phyloP scores from a whole-genome alignment of 108 stramenopile species.

The Nitzschia sp. region DNA sequence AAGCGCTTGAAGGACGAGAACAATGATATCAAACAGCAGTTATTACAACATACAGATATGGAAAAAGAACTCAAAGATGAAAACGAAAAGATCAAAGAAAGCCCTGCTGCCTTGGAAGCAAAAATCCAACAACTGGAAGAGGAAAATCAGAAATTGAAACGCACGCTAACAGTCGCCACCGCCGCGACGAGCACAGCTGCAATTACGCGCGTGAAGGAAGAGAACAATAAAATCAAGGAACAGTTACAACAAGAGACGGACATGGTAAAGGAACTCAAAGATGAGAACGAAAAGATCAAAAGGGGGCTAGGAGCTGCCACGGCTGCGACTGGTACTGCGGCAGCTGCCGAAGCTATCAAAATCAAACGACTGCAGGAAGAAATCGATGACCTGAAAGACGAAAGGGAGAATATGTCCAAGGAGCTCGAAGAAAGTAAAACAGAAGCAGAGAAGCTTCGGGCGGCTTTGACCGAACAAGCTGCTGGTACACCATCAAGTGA shows the following conservation, averaged over 20 bases:
- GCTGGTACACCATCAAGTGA: not conserved
- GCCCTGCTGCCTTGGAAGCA: not conserved
- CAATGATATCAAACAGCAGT: not conserved
- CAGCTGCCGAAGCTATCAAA: not conserved
- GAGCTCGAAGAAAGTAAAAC: not conserved
- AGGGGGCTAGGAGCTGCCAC: not conserved
- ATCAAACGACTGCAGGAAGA: not conserved
- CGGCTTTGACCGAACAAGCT: not conserved
- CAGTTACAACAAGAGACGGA: not conserved
- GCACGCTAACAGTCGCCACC: not conserved
- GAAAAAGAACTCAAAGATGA: not conserved
- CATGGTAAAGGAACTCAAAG: not conserved
- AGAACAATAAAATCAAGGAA: not conserved
- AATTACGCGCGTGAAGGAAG: too few species aligned
- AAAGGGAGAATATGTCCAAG: too few species aligned
- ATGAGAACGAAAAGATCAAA: not conserved
- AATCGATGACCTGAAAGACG: not conserved
- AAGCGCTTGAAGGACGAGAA: not conserved
- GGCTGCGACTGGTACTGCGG: not conserved
- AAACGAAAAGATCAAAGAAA: not conserved
- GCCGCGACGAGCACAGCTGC: not conserved
- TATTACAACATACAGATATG: too few species aligned
- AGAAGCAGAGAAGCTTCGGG: not conserved
- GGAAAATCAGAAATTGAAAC: not conserved
- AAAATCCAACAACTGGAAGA: not conserved